Base-by-base conservation (phyloP, 306 rosid genomes). In the Albizia julibrissin region DNA sequence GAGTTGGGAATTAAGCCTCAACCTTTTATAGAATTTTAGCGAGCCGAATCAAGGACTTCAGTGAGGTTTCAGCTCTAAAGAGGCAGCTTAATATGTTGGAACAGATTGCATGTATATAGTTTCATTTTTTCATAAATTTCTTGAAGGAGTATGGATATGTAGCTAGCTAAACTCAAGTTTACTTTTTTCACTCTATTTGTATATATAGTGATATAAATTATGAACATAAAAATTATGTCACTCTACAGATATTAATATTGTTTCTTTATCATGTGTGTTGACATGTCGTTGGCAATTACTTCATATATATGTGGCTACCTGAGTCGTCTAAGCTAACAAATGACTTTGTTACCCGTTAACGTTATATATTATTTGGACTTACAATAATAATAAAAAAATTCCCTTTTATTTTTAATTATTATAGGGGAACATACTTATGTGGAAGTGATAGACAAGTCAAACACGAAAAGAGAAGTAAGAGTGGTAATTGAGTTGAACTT, bases 381-480 rank as follows among this genome's bases (percentile, higher is more conserved):
- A 58, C 14, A 15, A 5, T 29, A 52, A 52, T 10, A 8, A 33
- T 15, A 31, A 29, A 9, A 2, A 14, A 4, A 6, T 54, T 8
- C 71, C 14, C 6, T 16, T 16, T 18, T 33, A 33, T 52, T 24
- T 3, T 5, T 61, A 21, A 74, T 3, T 72, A 19, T 80, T 70
- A 4, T 85, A 92, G 98, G 98, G 13, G 92, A 92, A 24, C 98
- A 94, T 70, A 80, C 84, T 4, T 94, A 87, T 43, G 67, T 94
- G 81, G 97, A 92, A 85, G 97, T 91, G 75, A 81, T 62, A 12
- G 91, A 90, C 5, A 87, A 82, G 79, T 84, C 92, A 16, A 89
- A 76, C 33, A 1, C 31, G 3, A 90, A 89, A 81, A 81, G 84
- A 56, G 80, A 84, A 42, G 24, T 87, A 33, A 90, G 87, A 67